Evolutionary conservation across 495 filamentous ascomycete species (phyloP).

Genomic region (Lasiosphaeria hispida): DNA sequence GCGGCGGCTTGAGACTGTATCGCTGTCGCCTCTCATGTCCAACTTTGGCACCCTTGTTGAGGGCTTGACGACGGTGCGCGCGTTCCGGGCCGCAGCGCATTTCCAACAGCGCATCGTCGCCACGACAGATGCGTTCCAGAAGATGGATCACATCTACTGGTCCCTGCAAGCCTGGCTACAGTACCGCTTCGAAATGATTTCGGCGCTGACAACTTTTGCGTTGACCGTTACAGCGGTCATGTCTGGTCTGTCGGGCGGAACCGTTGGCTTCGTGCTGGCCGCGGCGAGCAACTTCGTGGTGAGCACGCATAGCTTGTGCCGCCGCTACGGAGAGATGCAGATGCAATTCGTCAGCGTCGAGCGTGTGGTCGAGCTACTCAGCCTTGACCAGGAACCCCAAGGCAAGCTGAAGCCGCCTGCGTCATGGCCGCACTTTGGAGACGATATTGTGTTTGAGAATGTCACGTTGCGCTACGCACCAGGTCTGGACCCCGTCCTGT

Average conservation of each 20-base stretch:
- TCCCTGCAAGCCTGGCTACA: slow-evolving; percentile 77
- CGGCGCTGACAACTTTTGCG: slow-evolving; percentile 66
- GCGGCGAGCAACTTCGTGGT: slow-evolving; percentile 61
- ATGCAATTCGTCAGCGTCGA: slow-evolving; percentile 91
- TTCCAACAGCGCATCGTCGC: slow-evolving; percentile 74
- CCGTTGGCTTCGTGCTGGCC: slow-evolving; percentile 73
- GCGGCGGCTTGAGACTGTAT: slow-evolving; percentile 79
- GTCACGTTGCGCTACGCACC: slow-evolving; percentile 77
- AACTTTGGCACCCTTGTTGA: slow-evolving; percentile 81
- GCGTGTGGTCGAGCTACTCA: slow-evolving; percentile 71
- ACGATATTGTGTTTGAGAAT: slow-evolving; percentile 70
- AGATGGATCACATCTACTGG: slow-evolving; percentile 94
- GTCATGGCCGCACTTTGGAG: slow-evolving; percentile 67
- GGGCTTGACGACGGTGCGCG: slow-evolving; percentile 75
- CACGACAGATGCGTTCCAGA: slow-evolving; percentile 79
- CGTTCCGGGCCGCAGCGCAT: slow-evolving; percentile 67
- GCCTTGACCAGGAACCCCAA: slow-evolving; percentile 67
- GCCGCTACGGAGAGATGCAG: slow-evolving; percentile 74
- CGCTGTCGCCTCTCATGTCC: slow-evolving; percentile 74
- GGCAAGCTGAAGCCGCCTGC: slow-evolving; percentile 67
- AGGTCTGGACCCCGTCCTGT: slow-evolving; percentile 66
- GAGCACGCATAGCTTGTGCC: slow-evolving; percentile 70
- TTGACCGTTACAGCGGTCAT: slow-evolving; percentile 69
- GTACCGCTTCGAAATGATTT: slow-evolving; percentile 72
- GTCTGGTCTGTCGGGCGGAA: slow-evolving; percentile 64